Evolutionary conservation across 148 eudicot genomes (phyloP).

Genomic region (Vaccinium macrocarpon): DNA sequence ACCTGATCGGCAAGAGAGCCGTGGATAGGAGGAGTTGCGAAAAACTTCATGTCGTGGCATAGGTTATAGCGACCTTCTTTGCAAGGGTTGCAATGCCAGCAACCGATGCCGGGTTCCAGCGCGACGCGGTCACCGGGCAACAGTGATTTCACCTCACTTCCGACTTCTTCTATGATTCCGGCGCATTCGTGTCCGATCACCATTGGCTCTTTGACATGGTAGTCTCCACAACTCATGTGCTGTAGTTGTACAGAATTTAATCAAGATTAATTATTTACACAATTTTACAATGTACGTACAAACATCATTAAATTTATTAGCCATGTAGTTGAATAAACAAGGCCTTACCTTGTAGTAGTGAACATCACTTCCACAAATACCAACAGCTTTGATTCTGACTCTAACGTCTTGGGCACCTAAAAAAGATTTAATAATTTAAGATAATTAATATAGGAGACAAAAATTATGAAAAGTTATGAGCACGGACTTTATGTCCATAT

Average conservation of each 20-base stretch:
- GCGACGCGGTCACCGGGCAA: constrained; percentile 64
- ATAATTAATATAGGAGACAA: neutral
- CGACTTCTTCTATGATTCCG: constrained; percentile 79
- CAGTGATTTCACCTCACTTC: constrained; percentile 63
- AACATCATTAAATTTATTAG: neutral
- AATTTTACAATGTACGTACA: no score
- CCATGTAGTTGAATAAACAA: neutral
- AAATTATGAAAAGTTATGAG: neutral
- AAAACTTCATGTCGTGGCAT: constrained; percentile 91
- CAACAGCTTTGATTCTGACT: constrained; percentile 96
- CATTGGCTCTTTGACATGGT: constrained; percentile 79
- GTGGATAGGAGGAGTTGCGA: constrained; percentile 82
- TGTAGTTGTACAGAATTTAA: constrained; percentile 21
- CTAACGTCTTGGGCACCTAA: constrained; percentile 86
- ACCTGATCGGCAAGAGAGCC: constrained; percentile 90
- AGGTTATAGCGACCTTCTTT: constrained; percentile 77
- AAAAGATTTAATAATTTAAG: neutral
- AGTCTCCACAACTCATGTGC: constrained; percentile 70
- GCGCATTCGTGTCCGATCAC: constrained; percentile 92
- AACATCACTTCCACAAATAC: constrained; percentile 99
- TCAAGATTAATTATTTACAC: neutral
- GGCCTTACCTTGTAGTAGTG: constrained; percentile 78
- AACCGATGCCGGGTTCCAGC: constrained; percentile 81
- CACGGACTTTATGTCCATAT: neutral
- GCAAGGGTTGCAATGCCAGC: constrained; percentile 57